Conservation (phyloP, 2,329 filamentous ascomycete genomes). For the Phyllosticta capitalensis region DNA sequence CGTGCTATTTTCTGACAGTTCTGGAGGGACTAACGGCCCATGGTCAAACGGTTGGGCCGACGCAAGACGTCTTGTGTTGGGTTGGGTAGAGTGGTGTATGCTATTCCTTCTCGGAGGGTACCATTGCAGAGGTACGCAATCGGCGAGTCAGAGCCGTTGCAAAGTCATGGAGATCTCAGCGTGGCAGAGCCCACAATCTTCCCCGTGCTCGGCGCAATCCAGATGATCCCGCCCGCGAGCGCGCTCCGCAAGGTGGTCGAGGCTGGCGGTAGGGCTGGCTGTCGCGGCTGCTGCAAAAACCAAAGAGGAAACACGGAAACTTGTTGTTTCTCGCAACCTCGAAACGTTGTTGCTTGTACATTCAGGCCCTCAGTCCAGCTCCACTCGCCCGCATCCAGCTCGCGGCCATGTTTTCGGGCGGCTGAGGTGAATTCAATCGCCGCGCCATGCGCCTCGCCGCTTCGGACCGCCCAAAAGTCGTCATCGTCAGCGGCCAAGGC, state of each 20-base stretch:
- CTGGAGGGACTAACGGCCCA: not conserved
- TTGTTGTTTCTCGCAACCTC: too few species aligned
- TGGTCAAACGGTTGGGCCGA: not conserved
- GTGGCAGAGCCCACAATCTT: not conserved
- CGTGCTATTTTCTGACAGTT: not conserved
- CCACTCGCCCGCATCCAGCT: too few species aligned
- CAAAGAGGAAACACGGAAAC: too few species aligned
- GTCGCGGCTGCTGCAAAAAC: not conserved
- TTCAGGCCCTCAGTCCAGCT: not conserved
- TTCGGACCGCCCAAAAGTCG: not conserved
- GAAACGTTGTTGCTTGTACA: not conserved
- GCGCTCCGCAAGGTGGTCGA: not conserved
- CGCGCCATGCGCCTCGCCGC: not conserved
- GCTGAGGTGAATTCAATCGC: not conserved
- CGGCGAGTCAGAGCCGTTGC: not conserved
- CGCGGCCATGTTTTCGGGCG: not conserved
- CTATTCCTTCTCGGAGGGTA: not conserved
- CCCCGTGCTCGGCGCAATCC: not conserved
- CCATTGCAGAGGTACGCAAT: not conserved
- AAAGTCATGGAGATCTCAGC: not conserved
- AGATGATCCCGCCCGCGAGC: not conserved
- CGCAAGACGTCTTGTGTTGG: not conserved
- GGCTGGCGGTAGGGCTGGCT: not conserved
- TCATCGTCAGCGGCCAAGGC: not conserved
- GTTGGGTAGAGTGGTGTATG: not conserved